These are phyloP conservation scores for Trifolium pratense DNA, from an alignment of 306 rosid genomes.

Conservation along the genomic window DNA sequence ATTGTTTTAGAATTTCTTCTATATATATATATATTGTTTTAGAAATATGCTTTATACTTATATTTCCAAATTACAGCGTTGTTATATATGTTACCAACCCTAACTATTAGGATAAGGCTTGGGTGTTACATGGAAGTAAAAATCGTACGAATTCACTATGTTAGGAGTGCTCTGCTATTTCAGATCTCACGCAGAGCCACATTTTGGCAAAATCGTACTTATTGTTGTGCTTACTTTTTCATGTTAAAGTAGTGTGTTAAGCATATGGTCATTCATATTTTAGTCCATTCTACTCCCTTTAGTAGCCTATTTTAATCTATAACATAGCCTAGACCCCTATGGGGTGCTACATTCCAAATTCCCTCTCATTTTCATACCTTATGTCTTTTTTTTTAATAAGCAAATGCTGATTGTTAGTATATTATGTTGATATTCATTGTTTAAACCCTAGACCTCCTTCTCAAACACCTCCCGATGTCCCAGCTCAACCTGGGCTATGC, in stretches of 20 bases:
- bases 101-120: constrained; percentile 7
- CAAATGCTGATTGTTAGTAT: neutral
- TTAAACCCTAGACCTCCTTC: neutral
- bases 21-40: neutral
- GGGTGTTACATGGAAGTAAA: neutral
- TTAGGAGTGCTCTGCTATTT: neutral
- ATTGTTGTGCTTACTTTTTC: neutral
- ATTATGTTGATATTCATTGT: neutral
- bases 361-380: neutral
- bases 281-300: constrained; percentile 13
- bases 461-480: neutral
- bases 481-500: neutral
- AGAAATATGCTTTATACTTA: neutral
- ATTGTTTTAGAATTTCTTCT: too few species aligned
- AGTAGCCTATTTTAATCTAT: neutral
- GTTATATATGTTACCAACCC: constrained; percentile 1
- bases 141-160: neutral
- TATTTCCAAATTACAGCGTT: constrained; percentile 11
- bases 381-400: neutral
- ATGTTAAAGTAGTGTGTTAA: neutral
- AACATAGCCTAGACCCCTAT: neutral
- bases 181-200: neutral
- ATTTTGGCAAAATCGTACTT: neutral
- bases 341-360: constrained; percentile 8
- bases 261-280: neutral